These are phyloP conservation scores for Citrus sp. DNA, from an alignment of 345 rosid species.

Conservation along the genomic window DNA sequence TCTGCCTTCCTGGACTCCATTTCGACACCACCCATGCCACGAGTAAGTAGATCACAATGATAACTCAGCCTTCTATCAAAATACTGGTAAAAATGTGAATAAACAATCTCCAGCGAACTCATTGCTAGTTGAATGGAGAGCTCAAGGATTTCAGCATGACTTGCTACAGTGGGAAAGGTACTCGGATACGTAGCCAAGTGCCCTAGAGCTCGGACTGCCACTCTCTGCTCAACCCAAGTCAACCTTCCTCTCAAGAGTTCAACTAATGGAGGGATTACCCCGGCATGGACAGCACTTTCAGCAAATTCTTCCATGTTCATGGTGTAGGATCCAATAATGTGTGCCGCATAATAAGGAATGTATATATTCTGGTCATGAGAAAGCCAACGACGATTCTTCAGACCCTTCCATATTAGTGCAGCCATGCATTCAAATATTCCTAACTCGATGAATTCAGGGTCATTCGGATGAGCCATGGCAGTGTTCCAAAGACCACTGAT, in stretches of 20 bases:
- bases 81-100: constrained; percentile 89
- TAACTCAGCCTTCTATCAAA: constrained; percentile 79
- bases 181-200: constrained; percentile 92
- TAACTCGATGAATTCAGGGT: constrained; percentile 91
- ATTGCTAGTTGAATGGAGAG: constrained; percentile 85
- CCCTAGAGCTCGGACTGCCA: constrained; percentile 92
- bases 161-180: constrained; percentile 76
- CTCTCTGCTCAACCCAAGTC: constrained; percentile 99
- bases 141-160: constrained; percentile 85
- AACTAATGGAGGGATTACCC: constrained; percentile 79
- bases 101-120: constrained; percentile 95
- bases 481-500: constrained; percentile 99
- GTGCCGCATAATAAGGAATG: constrained; percentile 98
- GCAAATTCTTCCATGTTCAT: constrained; percentile 99
- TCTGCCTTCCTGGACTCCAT: constrained; percentile 99
- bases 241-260: constrained; percentile 94
- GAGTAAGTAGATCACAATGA: constrained; percentile 94
- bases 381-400: constrained; percentile 93
- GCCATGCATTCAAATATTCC: constrained; percentile 99
- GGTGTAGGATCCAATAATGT: constrained; percentile 95
- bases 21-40: constrained; percentile 99
- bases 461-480: constrained; percentile 99
- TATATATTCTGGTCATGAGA: constrained; percentile 96
- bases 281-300: constrained; percentile 76
- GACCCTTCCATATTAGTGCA: constrained; percentile 92